Base-by-base conservation (phyloP, 2,329 filamentous ascomycete species). In the Neopestalotiopsis rosae region DNA sequence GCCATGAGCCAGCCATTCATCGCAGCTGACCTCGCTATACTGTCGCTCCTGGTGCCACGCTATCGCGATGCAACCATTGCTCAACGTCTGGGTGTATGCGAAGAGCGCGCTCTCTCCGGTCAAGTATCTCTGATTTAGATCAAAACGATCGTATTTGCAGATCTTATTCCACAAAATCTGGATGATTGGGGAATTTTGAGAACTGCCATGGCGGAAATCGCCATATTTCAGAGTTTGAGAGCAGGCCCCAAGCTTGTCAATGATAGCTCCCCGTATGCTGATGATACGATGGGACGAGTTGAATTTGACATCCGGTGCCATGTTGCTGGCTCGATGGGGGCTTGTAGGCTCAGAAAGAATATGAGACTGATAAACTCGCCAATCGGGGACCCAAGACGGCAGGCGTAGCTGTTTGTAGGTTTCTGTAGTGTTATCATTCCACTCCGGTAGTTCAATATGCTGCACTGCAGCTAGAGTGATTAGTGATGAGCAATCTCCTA, bases 321-420 rank as follows among this genome's bases (percentile, higher is more conserved):
- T 52, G n/a, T 9, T 9, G 17, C n/a, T 17, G 14, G 45, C 45
- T 1, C 5, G 9, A n/a, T 52, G 45, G 6, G 45, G 9, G 1
- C 45, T n/a, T 10, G 45, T 52, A 1, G 45, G 45, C 1, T 52
- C 45, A 2, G 45, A 52, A 3, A 52, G 45, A 0, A 52, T 52
- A 2, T 52, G 45, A 1, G 45, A 52, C 1, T 14, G n/a, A 20
- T 52, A 52, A 2, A 12, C 7, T 1, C 57, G 30, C 57, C 57
- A 59, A 30, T 59, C 57, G 2, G 57, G 57, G 9, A 59, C 57
- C 57, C 57, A 59, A 1, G 57, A 59, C 17, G 57, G 57, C 0
- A 59, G 28, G 1, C 5, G 9, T 1, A 4, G 13, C 2, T n/a
- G 3, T 1, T 17, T 10, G 10, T 1, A 6, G 1, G 30, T 5